phyloP scores from a whole-genome alignment of 2,329 filamentous ascomycete genomes.

The Phyllosticta citribraziliensis region DNA sequence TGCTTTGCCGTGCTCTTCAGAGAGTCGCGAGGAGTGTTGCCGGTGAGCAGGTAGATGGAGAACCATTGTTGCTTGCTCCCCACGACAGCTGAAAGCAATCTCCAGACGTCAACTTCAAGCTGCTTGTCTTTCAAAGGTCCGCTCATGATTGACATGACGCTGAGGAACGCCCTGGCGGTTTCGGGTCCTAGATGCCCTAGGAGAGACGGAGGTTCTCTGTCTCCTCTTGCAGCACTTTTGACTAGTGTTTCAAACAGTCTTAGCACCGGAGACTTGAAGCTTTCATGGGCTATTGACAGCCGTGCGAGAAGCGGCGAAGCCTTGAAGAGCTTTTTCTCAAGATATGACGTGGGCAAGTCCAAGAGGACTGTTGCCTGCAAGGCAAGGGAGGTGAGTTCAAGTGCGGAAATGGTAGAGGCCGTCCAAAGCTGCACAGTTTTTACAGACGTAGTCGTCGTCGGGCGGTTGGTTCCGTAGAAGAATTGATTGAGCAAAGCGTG shows the following conservation, averaged over 20 bases:
- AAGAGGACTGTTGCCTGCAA: conserved; percentile 60
- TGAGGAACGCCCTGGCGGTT: conserved; percentile 74
- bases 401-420: conserved; percentile 47
- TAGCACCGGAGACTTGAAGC: conserved; percentile 56
- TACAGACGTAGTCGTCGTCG: conserved; percentile 36
- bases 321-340: conserved; percentile 75
- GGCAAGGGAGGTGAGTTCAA: neutral
- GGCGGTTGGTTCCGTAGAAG: conserved; percentile 38
- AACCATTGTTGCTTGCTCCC: conserved; percentile 93
- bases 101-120: conserved; percentile 67
- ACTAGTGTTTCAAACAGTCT: conserved; percentile 65
- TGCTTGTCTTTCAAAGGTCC: conserved; percentile 58
- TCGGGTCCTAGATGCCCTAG: conserved; percentile 78
- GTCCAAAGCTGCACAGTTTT: conserved; percentile 40
- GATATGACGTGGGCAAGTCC: conserved; percentile 51
- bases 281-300: conserved; percentile 60
- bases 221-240: conserved; percentile 50
- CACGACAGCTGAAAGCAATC: conserved; percentile 74
- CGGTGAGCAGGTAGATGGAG: conserved; percentile 84
- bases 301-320: conserved; percentile 66
- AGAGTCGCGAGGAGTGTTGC: conserved; percentile 69
- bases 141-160: conserved; percentile 66
- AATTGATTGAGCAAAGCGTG: conserved; percentile 68
- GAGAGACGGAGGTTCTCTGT: conserved; percentile 79
- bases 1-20: conserved; percentile 42